phyloP scores from a whole-genome alignment of 192 early-diverging fungal genomes.

The Backusella parvicylindrica region DNA sequence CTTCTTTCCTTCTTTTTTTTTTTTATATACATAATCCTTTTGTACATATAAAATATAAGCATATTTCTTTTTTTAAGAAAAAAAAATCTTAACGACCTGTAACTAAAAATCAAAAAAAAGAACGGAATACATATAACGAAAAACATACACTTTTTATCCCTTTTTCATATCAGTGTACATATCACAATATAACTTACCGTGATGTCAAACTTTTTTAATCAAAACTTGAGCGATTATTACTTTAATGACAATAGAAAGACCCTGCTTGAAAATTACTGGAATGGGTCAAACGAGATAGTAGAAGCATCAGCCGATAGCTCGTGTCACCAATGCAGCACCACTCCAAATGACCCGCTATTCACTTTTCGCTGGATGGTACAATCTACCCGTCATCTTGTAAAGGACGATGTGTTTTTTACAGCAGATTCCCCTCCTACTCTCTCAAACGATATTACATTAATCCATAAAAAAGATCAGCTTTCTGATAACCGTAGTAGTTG shows the following conservation, averaged over 20 bases:
- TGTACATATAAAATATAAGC: background rate
- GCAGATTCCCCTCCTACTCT: background rate
- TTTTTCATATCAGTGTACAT: background rate
- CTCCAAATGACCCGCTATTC: background rate
- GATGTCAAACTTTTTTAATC: background rate
- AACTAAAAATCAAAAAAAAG: background rate
- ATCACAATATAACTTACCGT: background rate
- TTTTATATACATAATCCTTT: background rate
- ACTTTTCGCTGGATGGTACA: background rate
- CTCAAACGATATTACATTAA: background rate
- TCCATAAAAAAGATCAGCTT: background rate
- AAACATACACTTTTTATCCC: background rate
- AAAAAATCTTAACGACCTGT: background rate
- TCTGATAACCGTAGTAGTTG: background rate
- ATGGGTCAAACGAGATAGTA: background rate
- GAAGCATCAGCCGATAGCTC: background rate
- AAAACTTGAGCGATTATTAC: background rate
- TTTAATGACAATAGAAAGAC: background rate
- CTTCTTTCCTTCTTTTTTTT: background rate
- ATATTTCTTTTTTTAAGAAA: background rate
- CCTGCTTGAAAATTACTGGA: background rate
- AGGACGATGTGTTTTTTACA: conserved; percentile 16
- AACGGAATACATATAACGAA: background rate
- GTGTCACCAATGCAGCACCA: conserved; percentile 8
- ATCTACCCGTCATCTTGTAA: conserved; percentile 5